Evolutionary conservation across 257 asterid genomes (phyloP), one percentile per base, ranked within the genome.

Genomic region (Gentiana dahurica): DNA sequence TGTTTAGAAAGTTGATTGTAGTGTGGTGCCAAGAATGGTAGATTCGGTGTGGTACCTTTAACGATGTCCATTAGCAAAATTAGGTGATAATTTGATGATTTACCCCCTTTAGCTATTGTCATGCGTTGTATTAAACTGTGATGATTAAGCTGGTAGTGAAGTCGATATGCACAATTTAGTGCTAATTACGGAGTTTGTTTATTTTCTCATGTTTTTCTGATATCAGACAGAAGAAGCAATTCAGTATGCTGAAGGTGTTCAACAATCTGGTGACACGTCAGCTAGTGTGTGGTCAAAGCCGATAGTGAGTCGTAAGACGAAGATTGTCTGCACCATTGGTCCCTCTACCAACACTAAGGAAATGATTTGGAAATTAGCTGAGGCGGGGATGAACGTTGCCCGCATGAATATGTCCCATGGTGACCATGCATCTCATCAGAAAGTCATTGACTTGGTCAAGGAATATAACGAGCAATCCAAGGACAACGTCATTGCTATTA

Each of bases 301-400:
- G 59, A 69, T 55, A 36, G 95, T 83, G 54, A 78, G 94, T 64
- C 94, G 95, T 7, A 91, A 91, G 85, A 91, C 98, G 38, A 91
- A 91, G 75, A 91, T 88, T 66, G 97, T 88, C 50, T 92, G 98
- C 80, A 92, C 98, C 2, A 92, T 92, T 63, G 98, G 98, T 51
- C 98, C 97, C 46, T 92, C 98, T 48, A 83, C 97, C 47, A 61
- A 92, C 79, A 78, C 98, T 35, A 75, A 60, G 68, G 98, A 92
- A 68, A 85, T 85, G 95, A 92, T 92, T 60, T 92, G 98, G 98
- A 92, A 92, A 72, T 78, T 92, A 62, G 97, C 98, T 34, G 98
- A 92, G 78, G 93, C 94, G 66, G 98, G 98, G 68, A 92, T 92
- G 97, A 92, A 92, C 61, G 95, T 92, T 68, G 98, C 98, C 15